Base-by-base conservation (phyloP, 1,139 yeast genomes). In the Taphrina populina region DNA sequence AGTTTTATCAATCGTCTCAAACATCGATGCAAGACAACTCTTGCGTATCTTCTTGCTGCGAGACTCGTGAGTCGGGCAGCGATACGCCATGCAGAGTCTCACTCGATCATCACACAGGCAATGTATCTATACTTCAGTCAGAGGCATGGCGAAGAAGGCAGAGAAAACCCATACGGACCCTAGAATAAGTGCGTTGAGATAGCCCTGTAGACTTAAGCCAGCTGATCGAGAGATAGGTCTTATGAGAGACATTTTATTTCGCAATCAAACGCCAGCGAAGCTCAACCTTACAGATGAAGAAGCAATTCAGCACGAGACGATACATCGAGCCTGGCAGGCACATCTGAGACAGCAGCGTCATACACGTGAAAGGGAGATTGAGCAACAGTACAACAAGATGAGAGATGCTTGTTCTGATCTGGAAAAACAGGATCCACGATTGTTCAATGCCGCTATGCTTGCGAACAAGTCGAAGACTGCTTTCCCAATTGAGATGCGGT, bases 241-340 rank as follows among this genome's bases (percentile, higher is more conserved):
- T 32, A 49, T 49, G 45, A 29, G 54, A 3, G 54, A 49, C 23
- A 41, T 49, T 20, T 26, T 49, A n/a, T 49, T 49, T 26, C 54
- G 54, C 11, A 49, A 49, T 24, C 29, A 37, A 24, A 49, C 54
- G 8, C 54, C 54, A 0, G 46, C 54, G n/a, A 40, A 52, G 30
- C 43, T 92, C 61, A 85, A 82, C 64, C 74, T 88, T 40, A 79
- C 87, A 60, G 74, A 80, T 33, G 96, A 90, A 69, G 98, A 92
- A 67, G 75, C 83, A 60, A 76, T 90, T 62, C 86, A 94, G 66
- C 97, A 92, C 68, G 80, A 81, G 64, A 82, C 90, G 11, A 84
- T 92, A 56, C 82, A 80, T 65, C 82, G 81, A 59, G 96, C 96
- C 5, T 92, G 96, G 96, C 72, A 78, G 15, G 66, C 81, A 17